phyloP scores from a whole-genome alignment of 108 stramenopile genomes.

The Nitzschia sp. region DNA sequence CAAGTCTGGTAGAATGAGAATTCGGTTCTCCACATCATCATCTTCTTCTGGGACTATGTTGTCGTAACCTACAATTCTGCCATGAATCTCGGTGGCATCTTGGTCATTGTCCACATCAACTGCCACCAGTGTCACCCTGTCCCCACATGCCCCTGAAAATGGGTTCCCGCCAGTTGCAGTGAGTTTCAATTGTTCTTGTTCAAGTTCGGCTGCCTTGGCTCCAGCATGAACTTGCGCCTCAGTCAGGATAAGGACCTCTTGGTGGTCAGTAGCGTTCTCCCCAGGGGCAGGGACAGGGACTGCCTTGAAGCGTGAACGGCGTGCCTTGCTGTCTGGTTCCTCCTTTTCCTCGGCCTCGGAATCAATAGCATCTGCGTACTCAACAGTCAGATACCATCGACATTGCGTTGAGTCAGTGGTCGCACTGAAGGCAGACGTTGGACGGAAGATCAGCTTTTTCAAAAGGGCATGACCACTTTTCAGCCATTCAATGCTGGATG shows the following conservation, averaged over 20 bases:
- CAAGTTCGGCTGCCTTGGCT: constrained; percentile 60
- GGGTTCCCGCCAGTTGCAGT: constrained; percentile 32
- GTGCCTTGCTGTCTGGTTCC: constrained; percentile 45
- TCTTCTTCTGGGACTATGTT: constrained; percentile 28
- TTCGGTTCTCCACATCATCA: constrained; percentile 25
- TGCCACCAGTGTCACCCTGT: constrained; percentile 38
- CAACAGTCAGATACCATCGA: constrained; percentile 61
- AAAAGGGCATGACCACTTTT: constrained; percentile 45
- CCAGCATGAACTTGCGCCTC: constrained; percentile 84
- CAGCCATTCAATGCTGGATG: constrained; percentile 49
- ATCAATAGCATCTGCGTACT: constrained; percentile 53
- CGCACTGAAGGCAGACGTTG: constrained; percentile 14
- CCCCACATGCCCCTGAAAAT: constrained; percentile 29
- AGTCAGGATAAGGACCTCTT: constrained; percentile 58
- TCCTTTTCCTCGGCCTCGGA: constrained; percentile 36
- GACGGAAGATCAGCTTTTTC: constrained; percentile 55
- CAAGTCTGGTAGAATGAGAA: constrained; percentile 42
- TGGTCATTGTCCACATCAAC: constrained; percentile 31
- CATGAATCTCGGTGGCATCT: constrained; percentile 28
- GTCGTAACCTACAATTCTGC: constrained; percentile 45
- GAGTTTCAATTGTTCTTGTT: constrained; percentile 14
- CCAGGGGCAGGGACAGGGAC: constrained; percentile 26
- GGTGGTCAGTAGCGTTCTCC: constrained; percentile 23
- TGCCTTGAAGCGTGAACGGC: constrained; percentile 73
- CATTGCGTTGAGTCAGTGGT: constrained; percentile 42